Percentiles rank a stretch among this genome's conserved stretches.
Conservation (phyloP, 768 basidiomycete species). For the Suillus subaureus region DNA sequence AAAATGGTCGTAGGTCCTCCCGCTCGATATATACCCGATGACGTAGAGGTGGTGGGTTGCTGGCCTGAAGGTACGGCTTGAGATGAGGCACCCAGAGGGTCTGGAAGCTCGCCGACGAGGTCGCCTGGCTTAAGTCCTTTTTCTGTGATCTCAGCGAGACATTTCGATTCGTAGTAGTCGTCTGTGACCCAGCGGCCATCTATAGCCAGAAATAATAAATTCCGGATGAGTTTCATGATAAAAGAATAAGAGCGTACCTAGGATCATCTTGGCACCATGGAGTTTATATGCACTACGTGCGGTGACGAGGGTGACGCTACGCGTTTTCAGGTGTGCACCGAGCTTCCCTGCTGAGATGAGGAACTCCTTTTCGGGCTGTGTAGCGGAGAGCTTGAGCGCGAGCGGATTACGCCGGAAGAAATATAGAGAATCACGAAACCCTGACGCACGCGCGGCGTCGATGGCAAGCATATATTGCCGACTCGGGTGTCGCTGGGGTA, state of each 20-base stretch:
- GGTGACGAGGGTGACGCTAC: constrained; percentile 92
- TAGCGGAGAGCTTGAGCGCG: constrained; percentile 89
- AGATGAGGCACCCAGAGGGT: constrained; percentile 58
- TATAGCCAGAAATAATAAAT: constrained; percentile 31
- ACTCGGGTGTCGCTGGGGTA: constrained; percentile 82
- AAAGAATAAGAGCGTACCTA: constrained; percentile 52
- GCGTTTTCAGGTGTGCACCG: constrained; percentile 82
- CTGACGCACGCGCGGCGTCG: constrained; percentile 94
- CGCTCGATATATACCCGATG: constrained; percentile 76
- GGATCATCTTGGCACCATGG: constrained; percentile 89
- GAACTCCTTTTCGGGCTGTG: constrained; percentile 88
- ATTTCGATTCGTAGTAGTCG: constrained; percentile 94
- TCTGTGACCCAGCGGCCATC: constrained; percentile 93
- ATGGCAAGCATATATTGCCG: constrained; percentile 95
- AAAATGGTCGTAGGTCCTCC: constrained; percentile 95
- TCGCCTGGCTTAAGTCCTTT: constrained; percentile 84
- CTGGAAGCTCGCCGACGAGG: constrained; percentile 79
- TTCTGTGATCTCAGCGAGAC: constrained; percentile 72
- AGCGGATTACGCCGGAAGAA: constrained; percentile 93
- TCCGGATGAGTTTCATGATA: background rate
- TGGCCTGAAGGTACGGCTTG: constrained; percentile 43
- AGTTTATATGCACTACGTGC: constrained; percentile 93
- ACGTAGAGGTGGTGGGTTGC: constrained; percentile 25
- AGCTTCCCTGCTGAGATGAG: constrained; percentile 89
- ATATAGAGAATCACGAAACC: constrained; percentile 96